Evolutionary conservation across 2,329 filamentous ascomycete species (phyloP), one percentile per base, ranked within the genome.

Genomic region (Botrytis elliptica): DNA sequence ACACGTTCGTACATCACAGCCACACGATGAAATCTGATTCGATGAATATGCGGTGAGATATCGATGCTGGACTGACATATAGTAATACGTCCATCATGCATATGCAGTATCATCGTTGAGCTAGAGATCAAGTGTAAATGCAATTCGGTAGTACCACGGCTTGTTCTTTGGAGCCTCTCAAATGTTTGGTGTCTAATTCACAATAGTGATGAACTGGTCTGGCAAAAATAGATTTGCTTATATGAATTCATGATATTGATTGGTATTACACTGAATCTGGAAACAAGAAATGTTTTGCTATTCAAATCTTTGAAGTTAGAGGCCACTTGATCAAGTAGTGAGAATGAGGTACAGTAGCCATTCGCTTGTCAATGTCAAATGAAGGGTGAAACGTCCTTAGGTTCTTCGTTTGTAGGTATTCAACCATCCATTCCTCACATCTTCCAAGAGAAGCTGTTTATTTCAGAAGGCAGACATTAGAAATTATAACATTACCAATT

Each of bases 391-490:
- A 52, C 49, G 14, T 12, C 49, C 25, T 52, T 4, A 52, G n/a
- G 4, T 14, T 1, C 12, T 52, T 52, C 25, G 12, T 52, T 52
- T n/a, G 25, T 52, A n/a, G n/a, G 5, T 14, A 52, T 14, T 16
- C 4, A n/a, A n/a, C 16, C 12, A n/a, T 52, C 49, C 1, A n/a
- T 14, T n/a, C 25, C 22, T 7, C 25, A n/a, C 16, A 0, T 52
- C n/a, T 49, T 12, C 46, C 22, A 25, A 12, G 0, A 49, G 16
- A 52, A 52, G 4, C 12, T 52, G 49, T 52, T 1, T n/a, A 52
- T 14, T 3, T 0, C 6, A 16, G 4, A 7, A 52, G 4, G 0
- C 16, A 25, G n/a, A 16, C 5, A 52, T 12, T 52, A n/a, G 4
- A 52, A 52, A 12, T n/a, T 7, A 25, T n/a, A 1, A 0, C 1